Conservation (phyloP, 2,329 filamentous ascomycete species). For the Exophiala spinifera region DNA sequence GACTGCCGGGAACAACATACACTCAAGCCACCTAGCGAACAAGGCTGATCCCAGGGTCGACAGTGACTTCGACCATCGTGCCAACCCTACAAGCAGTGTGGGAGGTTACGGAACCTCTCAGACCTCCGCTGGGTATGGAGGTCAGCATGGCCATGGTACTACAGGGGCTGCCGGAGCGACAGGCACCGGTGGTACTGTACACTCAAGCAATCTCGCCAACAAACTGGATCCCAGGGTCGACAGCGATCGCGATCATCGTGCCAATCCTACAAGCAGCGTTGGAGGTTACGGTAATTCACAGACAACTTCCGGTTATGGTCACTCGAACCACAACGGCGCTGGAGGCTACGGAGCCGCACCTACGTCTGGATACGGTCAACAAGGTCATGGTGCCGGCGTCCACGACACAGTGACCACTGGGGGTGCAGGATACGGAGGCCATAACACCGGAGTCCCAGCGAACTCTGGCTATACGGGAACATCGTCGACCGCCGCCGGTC, state of each 20-base stretch:
- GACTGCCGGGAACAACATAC: background rate
- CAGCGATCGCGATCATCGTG: slow-evolving; percentile 26
- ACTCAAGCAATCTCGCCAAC: slow-evolving; percentile 42
- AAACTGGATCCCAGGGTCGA: slow-evolving; percentile 34
- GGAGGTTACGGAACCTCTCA: slow-evolving; percentile 19
- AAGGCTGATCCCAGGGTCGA: slow-evolving; percentile 35
- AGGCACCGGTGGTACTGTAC: slow-evolving; percentile 16
- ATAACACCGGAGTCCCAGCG: slow-evolving; percentile 10
- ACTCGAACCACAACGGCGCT: background rate
- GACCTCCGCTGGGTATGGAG: background rate
- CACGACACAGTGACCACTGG: background rate
- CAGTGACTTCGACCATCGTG: slow-evolving; percentile 29
- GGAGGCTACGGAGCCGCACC: background rate
- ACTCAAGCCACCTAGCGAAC: slow-evolving; percentile 45
- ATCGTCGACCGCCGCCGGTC: slow-evolving; percentile 3
- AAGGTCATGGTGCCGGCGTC: background rate
- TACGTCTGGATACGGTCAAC: background rate
- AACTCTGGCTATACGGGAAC: too few species aligned
- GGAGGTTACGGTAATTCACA: background rate
- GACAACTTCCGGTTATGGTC: background rate
- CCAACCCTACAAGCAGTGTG: slow-evolving; percentile 6
- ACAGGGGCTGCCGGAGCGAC: slow-evolving; percentile 1
- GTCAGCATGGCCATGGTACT: background rate
- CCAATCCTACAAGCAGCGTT: slow-evolving; percentile 3
- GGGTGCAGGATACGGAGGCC: slow-evolving; percentile 11